A percentile compares a stretch with the other conserved stretches of the same genome.
Evolutionary conservation across 805 yeast genomes (phyloP).

Genomic region (Schizosaccharomyces lindneri): DNA sequence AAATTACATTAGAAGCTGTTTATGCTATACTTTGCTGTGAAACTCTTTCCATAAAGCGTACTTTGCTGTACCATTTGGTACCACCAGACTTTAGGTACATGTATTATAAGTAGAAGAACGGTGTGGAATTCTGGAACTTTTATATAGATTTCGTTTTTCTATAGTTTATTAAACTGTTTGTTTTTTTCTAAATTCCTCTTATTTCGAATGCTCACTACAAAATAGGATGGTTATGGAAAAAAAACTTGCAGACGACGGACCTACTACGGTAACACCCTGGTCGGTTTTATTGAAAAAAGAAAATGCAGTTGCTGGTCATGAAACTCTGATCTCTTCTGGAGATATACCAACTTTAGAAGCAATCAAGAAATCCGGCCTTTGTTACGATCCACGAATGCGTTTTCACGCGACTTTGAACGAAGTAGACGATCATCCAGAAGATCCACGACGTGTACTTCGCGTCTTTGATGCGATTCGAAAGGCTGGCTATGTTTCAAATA

Average conservation of each 20-base stretch:
- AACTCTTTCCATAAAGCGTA: too few relatives aligned
- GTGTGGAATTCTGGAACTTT: too few relatives aligned
- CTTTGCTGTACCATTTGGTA: too few relatives aligned
- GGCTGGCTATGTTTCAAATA: conserved; percentile 43
- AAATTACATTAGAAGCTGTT: too few relatives aligned
- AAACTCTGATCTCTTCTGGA: not conserved
- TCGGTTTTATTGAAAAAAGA: too few relatives aligned
- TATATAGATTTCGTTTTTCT: too few relatives aligned
- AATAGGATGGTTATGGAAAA: not conserved
- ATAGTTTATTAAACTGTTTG: too few relatives aligned
- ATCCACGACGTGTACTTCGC: conserved; percentile 84
- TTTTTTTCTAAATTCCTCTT: too few relatives aligned
- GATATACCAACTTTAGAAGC: not conserved
- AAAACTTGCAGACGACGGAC: not conserved
- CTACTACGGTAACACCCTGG: not conserved
- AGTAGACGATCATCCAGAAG: conserved; percentile 98
- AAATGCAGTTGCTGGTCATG: not conserved
- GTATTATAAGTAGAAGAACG: too few relatives aligned
- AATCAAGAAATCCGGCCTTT: conserved; percentile 53
- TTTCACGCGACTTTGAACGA: conserved; percentile 89
- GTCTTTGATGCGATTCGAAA: conserved; percentile 84
- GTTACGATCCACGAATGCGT: conserved; percentile 91
- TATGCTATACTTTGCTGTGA: too few relatives aligned
- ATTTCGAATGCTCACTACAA: not conserved
- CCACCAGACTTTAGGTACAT: too few relatives aligned